Evolutionary conservation across 805 yeast species (phyloP).

Genomic region (Candida dajiaensis): DNA sequence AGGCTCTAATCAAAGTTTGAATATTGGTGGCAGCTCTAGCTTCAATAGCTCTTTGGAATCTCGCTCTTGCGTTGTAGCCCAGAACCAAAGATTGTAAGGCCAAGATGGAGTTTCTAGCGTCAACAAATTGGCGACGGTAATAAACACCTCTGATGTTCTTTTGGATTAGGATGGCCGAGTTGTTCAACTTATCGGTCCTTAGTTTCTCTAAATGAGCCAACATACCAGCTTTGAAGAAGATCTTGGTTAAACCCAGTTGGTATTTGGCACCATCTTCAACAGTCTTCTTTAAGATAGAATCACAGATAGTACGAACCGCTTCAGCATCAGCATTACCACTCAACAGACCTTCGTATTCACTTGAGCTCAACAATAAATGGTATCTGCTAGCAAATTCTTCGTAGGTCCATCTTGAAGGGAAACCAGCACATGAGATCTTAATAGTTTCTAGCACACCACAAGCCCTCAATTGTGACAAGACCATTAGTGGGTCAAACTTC

Average conservation of each 20-base stretch:
- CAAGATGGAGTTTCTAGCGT: conserved; percentile 47
- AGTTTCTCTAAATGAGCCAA: conserved; percentile 84
- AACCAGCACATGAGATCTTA: conserved; percentile 94
- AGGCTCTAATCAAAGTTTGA: conserved; percentile 63
- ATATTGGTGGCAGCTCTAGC: conserved; percentile 58
- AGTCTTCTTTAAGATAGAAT: conserved; percentile 56
- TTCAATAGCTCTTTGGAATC: conserved; percentile 50
- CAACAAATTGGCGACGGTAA: conserved; percentile 56
- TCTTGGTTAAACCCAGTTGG: conserved; percentile 89
- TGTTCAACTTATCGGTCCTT: conserved; percentile 70
- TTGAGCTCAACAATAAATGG: conserved; percentile 72
- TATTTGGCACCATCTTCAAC: conserved; percentile 65
- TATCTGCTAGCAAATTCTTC: conserved; percentile 89
- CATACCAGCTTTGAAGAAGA: conserved; percentile 95
- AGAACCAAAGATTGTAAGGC: conserved; percentile 55
- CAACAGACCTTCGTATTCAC: conserved; percentile 58
- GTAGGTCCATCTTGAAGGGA: conserved; percentile 94
- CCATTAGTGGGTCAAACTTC: conserved; percentile 95
- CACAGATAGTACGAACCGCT: conserved; percentile 59
- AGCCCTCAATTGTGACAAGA: conserved; percentile 88
- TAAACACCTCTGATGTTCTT: conserved; percentile 65
- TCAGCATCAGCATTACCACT: conserved; percentile 45
- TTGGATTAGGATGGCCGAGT: conserved; percentile 80
- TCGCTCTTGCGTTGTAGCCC: conserved; percentile 54
- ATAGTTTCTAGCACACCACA: conserved; percentile 98